Conservation (phyloP, 306 rosid genomes). For the Glycine tomentella region DNA sequence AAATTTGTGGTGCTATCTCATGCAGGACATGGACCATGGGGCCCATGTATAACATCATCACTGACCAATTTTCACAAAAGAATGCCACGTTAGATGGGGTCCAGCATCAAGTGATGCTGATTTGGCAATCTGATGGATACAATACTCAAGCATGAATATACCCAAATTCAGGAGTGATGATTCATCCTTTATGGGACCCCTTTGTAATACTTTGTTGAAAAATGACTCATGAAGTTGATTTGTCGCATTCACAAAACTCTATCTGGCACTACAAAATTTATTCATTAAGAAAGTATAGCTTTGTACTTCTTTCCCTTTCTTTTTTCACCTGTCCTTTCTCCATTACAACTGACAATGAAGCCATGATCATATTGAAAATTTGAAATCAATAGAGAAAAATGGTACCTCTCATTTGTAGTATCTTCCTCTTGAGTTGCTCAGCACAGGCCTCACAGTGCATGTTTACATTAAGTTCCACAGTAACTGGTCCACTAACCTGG, state of each 20-base stretch:
- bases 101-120: constrained; percentile 46
- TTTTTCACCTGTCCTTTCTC: constrained; percentile 19
- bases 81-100: constrained; percentile 43
- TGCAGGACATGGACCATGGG: constrained; percentile 24
- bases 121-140: constrained; percentile 30
- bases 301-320: constrained; percentile 24
- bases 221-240: constrained; percentile 31
- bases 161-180: constrained; percentile 35
- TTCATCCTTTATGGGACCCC: constrained; percentile 32
- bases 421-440: constrained; percentile 84
- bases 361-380: constrained; percentile 1
- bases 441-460: constrained; percentile 99
- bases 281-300: constrained; percentile 39
- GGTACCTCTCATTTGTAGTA: constrained; percentile 93
- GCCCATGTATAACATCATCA: constrained; percentile 37
- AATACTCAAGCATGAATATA: constrained; percentile 32
- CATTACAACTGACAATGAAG: constrained; percentile 34
- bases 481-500: constrained; percentile 73
- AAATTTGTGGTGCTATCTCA: constrained; percentile 34
- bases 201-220: background rate
- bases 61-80: constrained; percentile 24
- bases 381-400: constrained; percentile 29
- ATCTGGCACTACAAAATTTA: constrained; percentile 20
- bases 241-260: constrained; percentile 43
- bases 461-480: constrained; percentile 88